Percentiles rank a stretch among this genome's conserved stretches.
Evolutionary conservation across 148 eudicot genomes (phyloP).

Genomic region (Salicornia ramosissima): DNA sequence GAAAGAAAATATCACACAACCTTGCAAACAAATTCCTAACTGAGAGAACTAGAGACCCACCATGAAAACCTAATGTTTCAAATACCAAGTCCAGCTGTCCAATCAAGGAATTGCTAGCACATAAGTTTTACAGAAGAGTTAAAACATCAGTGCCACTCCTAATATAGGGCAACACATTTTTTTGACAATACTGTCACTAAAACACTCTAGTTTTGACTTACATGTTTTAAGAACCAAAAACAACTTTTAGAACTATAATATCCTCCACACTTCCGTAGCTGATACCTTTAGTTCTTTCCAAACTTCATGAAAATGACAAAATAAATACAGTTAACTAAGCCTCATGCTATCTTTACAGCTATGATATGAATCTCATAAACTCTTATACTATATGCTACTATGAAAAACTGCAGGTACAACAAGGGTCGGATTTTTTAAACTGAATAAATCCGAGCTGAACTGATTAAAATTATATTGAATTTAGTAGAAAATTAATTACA

Average conservation of each 20-base stretch:
- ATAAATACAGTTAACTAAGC: not conserved
- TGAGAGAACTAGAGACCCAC: not conserved
- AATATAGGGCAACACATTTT: not conserved
- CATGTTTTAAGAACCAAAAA: not conserved
- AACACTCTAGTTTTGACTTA: not conserved
- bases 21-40: not conserved
- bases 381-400: too few species aligned
- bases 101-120: not conserved
- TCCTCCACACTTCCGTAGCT: not conserved
- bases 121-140: constrained; percentile 2
- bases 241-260: too few species aligned
- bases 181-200: not conserved
- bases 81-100: not conserved
- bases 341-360: not conserved
- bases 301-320: not conserved
- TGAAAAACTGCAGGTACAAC: too few species aligned
- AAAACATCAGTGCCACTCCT: not conserved
- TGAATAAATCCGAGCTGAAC: too few species aligned
- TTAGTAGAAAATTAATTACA: too few species aligned
- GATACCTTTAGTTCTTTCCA: not conserved
- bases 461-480: too few species aligned
- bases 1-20: not conserved
- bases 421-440: too few species aligned
- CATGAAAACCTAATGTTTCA: not conserved
- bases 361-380: not conserved